Conservation (phyloP, 2,329 filamentous ascomycete genomes). For the Microdochium paspali region DNA sequence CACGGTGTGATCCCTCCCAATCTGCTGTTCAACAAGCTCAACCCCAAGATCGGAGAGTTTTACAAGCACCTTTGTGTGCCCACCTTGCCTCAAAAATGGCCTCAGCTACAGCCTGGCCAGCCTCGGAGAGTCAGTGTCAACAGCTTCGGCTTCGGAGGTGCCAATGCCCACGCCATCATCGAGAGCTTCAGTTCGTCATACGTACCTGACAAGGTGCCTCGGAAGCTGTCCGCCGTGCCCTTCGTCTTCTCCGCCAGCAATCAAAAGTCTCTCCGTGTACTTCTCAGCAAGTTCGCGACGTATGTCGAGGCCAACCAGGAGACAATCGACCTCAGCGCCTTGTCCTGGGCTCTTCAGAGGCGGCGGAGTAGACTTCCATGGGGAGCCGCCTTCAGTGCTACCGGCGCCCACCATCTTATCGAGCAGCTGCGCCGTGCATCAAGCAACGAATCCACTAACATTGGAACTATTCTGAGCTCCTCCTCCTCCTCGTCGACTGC, state of each 20-base stretch:
- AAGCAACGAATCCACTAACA: background rate
- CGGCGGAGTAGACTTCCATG: constrained; percentile 15
- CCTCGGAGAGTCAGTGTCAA: constrained; percentile 32
- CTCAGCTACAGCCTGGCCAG: constrained; percentile 19
- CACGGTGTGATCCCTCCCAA: constrained; percentile 30
- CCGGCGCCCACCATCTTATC: constrained; percentile 4
- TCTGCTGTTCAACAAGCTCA: constrained; percentile 29
- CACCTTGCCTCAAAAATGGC: constrained; percentile 23
- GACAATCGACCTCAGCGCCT: constrained; percentile 7
- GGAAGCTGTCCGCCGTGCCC: background rate
- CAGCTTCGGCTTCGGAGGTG: constrained; percentile 34
- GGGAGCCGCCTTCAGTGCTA: constrained; percentile 4
- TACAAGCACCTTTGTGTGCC: constrained; percentile 23
- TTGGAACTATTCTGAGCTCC: background rate
- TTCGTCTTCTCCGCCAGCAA: background rate
- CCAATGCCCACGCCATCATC: constrained; percentile 32
- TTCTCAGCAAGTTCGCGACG: background rate
- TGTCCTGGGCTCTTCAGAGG: constrained; percentile 18
- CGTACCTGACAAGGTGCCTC: constrained; percentile 11
- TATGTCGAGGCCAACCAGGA: background rate
- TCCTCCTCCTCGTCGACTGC: background rate
- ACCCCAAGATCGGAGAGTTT: constrained; percentile 26
- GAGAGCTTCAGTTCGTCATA: too few species aligned
- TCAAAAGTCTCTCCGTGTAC: background rate
- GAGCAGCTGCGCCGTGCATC: constrained; percentile 5